phyloP scores from a whole-genome alignment of 2,329 filamentous ascomycete species.

The Ophiostoma triangulosporum region DNA sequence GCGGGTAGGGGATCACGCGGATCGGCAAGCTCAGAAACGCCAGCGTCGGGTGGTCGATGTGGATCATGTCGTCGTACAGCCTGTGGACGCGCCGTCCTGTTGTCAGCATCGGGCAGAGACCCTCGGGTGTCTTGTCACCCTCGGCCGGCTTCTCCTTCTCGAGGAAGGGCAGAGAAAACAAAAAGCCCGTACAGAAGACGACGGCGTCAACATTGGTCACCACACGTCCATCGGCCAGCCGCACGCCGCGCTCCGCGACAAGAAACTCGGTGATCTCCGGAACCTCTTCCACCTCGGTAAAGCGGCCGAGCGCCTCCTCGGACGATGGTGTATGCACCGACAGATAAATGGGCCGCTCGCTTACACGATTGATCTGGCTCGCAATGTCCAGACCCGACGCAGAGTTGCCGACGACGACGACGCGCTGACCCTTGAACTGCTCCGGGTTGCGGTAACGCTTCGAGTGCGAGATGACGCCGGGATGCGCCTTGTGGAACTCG shows the following conservation, averaged over 20 bases:
- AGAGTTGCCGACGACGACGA: conserved; percentile 71
- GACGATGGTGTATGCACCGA: conserved; percentile 42
- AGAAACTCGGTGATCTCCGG: conserved; percentile 45
- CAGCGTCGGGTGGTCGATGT: conserved; percentile 61
- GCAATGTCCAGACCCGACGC: conserved; percentile 78
- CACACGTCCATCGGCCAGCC: conserved; percentile 49
- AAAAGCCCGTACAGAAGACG: conserved; percentile 81
- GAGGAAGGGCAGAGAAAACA: conserved; percentile 71
- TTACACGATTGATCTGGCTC: conserved; percentile 53
- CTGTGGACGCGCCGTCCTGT: conserved; percentile 58
- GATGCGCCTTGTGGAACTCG: conserved; percentile 45
- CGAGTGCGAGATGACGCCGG: conserved; percentile 54
- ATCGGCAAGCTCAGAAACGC: conserved; percentile 65
- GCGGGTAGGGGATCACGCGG: conserved; percentile 76
- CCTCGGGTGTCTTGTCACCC: conserved; percentile 18
- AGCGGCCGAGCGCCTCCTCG: conserved; percentile 30
- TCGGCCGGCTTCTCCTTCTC: conserved; percentile 13
- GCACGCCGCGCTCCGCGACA: conserved; percentile 40
- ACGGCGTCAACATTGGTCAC: conserved; percentile 60
- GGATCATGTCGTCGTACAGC: conserved; percentile 69
- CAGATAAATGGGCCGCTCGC: conserved; percentile 47
- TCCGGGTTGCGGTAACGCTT: conserved; percentile 63
- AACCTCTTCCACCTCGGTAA: conserved; percentile 33
- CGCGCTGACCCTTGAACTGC: conserved; percentile 53
- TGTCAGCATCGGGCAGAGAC: conserved; percentile 35